Base-by-base conservation (phyloP, 139 green algal genomes). In the Eudorina sp. region DNA sequence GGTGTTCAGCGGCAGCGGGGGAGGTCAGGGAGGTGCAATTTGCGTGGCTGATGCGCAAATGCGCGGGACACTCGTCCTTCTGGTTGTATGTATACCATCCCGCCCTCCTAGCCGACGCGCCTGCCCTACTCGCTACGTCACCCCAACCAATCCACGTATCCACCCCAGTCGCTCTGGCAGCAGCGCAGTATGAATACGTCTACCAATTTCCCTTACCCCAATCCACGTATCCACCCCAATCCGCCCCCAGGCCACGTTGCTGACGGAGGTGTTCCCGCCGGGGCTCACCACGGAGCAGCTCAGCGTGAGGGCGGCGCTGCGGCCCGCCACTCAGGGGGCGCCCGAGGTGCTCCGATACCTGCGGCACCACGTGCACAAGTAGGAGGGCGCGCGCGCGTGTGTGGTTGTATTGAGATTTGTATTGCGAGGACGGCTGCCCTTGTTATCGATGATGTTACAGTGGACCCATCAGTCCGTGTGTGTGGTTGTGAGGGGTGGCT, bases 261-360 rank as follows among this genome's bases (percentile, higher is more conserved):
- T 85, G 55, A 18, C 78, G 27, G 78, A 85, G 78, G 0, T 74
- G 6, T 85, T 85, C 53, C 78, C 78, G 1, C 78, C 78, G 21
- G 78, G 78, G 4, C 78, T 85, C n/a, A 75, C 78, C 2, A 43
- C 55, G 55, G 78, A 85, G 78, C 78, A 85, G 55, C 78, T 85
- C 29, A 36, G 48, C 48, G 41, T 70, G 5, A 13, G 29, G 55
- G 78, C 78, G 58, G 78, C 78, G 27, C 78, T 85, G 78, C 55
- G 78, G 8, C 38, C 55, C 23, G 53, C 55, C 78, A 85, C 78
- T 2, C 48, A 31, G 53, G 76, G 76, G 23, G 76, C 76, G 23
- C 76, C 76, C 34, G 76, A 84, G 51, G 76, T 72, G 76, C 76
- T 84, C 7, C 31, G 76, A 4, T 84, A 84, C 76, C 76, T 84